Evolutionary conservation across 2,329 filamentous ascomycete species (phyloP).

Genomic region (Clonostachys sp.): DNA sequence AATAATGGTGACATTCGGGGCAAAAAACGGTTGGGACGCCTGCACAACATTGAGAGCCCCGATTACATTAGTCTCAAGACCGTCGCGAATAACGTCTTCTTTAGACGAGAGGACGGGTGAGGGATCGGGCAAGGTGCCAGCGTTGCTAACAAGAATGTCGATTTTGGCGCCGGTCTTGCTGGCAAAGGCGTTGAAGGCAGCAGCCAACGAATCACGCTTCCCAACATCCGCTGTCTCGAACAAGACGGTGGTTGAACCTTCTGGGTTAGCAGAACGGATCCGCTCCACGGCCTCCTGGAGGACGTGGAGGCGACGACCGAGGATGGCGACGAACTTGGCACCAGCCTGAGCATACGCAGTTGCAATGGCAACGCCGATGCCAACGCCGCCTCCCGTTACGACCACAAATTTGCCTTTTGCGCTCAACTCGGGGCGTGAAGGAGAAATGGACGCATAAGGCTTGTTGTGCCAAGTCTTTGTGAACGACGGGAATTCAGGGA

Average conservation of each 20-base stretch:
- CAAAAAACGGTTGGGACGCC: conserved; percentile 9
- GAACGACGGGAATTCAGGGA: conserved; percentile 3
- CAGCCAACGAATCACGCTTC: conserved; percentile 14
- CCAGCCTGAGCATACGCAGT: conserved; percentile 42
- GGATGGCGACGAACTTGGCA: conserved; percentile 26
- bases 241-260: conserved; percentile 23
- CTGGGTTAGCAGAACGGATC: conserved; percentile 23
- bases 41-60: conserved; percentile 14
- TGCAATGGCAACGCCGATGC: conserved; percentile 60
- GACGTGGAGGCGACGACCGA: conserved; percentile 22
- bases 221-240: conserved; percentile 25
- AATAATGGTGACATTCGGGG: conserved; percentile 8
- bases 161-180: conserved; percentile 10
- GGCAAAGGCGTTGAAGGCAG: background rate
- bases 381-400: conserved; percentile 59
- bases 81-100: background rate
- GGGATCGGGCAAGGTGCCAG: conserved; percentile 3
- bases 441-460: conserved; percentile 19
- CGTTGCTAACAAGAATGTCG: conserved; percentile 23
- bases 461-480: conserved; percentile 11
- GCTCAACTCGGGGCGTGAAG: conserved; percentile 19
- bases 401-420: conserved; percentile 41
- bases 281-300: conserved; percentile 25
- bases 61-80: conserved; percentile 14
- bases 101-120: background rate